Evolutionary conservation across 805 yeast species (phyloP).

Genomic region (Yarrowia yakushimensis): DNA sequence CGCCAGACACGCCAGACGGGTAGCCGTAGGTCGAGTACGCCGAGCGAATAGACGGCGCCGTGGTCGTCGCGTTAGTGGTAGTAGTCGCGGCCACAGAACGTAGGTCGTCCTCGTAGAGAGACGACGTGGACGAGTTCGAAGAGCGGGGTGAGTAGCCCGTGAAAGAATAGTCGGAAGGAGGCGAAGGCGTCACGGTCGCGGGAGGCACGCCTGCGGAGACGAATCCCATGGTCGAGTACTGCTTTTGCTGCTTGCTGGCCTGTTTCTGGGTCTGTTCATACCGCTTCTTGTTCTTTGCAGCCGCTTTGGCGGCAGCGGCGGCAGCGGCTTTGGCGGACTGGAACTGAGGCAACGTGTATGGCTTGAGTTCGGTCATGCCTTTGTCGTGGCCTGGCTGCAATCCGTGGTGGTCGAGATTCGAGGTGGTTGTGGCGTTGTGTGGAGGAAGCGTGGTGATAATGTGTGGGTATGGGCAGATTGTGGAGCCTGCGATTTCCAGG

Average conservation of each 20-base stretch:
- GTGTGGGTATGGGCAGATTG: constrained; percentile 21
- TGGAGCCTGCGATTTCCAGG: constrained; percentile 8
- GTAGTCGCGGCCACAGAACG: constrained; percentile 4
- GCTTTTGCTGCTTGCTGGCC: constrained; percentile 12
- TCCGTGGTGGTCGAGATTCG: background rate
- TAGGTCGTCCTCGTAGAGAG: constrained; percentile 17
- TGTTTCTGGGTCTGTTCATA: constrained; percentile 16
- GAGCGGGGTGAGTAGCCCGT: background rate
- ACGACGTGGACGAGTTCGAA: background rate
- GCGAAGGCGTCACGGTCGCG: background rate
- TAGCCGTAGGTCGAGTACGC: constrained; percentile 1
- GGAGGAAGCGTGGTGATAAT: constrained; percentile 10
- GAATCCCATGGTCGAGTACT: background rate
- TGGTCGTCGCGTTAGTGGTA: constrained; percentile 12
- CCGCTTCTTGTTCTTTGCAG: constrained; percentile 17
- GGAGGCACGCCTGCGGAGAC: background rate
- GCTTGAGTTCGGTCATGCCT: constrained; percentile 24
- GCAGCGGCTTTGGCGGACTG: constrained; percentile 24
- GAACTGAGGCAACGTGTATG: constrained; percentile 24
- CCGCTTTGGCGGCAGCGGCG: constrained; percentile 19
- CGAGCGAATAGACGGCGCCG: constrained; percentile 17
- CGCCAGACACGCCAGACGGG: background rate
- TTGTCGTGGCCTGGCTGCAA: background rate
- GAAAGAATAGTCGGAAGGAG: constrained; percentile 12
- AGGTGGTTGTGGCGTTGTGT: background rate